A percentile compares a stretch with the other conserved stretches of the same genome.
Conservation (phyloP, 352 stramenopile genomes). For the Phytopythium mirpurense region DNA sequence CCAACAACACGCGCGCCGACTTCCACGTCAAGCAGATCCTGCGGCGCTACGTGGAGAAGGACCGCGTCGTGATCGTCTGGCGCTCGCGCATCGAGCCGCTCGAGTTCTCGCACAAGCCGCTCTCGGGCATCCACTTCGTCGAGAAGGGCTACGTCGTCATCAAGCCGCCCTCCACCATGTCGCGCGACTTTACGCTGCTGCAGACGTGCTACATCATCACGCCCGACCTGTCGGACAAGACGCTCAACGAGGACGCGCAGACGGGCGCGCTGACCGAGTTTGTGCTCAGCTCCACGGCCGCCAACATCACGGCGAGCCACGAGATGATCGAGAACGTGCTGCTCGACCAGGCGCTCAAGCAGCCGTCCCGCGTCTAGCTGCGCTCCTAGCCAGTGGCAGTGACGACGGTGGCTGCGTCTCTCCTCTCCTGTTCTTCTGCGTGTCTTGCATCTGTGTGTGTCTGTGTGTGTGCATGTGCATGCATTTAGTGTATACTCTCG, state of each 20-base stretch:
- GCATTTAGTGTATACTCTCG: too few species aligned
- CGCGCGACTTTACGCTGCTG: slow-evolving; percentile 31
- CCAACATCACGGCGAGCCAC: slow-evolving; percentile 28
- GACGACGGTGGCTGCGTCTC: too few species aligned
- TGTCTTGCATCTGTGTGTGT: too few species aligned
- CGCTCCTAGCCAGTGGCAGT: too few species aligned
- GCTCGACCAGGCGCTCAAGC: slow-evolving; percentile 18
- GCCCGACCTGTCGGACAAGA: slow-evolving; percentile 29
- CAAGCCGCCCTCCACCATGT: slow-evolving; percentile 28
- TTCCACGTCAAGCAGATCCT: slow-evolving; percentile 57
- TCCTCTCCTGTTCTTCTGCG: too few species aligned
- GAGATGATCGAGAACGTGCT: slow-evolving; percentile 51
- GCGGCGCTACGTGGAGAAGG: slow-evolving; percentile 51
- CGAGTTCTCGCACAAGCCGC: slow-evolving; percentile 33
- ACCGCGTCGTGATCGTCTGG: slow-evolving; percentile 58
- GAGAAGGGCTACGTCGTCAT: slow-evolving; percentile 56
- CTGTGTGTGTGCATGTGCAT: too few species aligned
- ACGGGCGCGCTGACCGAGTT: slow-evolving; percentile 37
- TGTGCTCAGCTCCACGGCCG: slow-evolving; percentile 25
- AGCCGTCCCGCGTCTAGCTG: not conserved
- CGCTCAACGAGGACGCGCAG: slow-evolving; percentile 4
- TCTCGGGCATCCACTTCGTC: slow-evolving; percentile 27
- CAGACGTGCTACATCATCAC: slow-evolving; percentile 43
- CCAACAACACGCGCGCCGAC: slow-evolving; percentile 37
- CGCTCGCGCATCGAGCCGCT: slow-evolving; percentile 42